Percentiles rank a stretch among this genome's conserved stretches.
phyloP scores from a whole-genome alignment of 306 rosid species.

The Vigna nakashimae region DNA sequence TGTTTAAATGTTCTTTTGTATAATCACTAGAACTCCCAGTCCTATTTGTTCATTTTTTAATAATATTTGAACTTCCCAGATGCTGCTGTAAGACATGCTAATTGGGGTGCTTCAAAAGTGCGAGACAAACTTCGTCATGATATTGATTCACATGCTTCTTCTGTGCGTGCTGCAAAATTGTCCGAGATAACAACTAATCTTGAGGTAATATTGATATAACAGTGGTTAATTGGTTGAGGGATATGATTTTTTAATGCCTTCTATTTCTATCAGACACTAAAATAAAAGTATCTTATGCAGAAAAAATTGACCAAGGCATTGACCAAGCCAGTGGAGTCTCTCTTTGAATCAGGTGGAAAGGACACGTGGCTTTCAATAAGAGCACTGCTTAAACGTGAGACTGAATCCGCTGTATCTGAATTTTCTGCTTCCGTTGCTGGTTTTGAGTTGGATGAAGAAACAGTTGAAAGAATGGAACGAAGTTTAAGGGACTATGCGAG shows the following conservation, averaged over 20 bases:
- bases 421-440: conserved; percentile 60
- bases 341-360: conserved; percentile 73
- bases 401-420: conserved; percentile 59
- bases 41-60: conserved; percentile 19
- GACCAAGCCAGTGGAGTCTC: conserved; percentile 70
- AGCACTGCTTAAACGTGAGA: conserved; percentile 72
- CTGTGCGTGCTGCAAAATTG: conserved; percentile 63
- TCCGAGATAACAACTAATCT: conserved; percentile 52
- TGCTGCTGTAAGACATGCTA: conserved; percentile 65
- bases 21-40: conserved; percentile 1
- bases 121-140: conserved; percentile 78
- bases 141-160: conserved; percentile 66
- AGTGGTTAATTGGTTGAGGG: conserved; percentile 35
- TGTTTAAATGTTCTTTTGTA: conserved; percentile 13
- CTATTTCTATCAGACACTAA: conserved; percentile 35
- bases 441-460: conserved; percentile 78
- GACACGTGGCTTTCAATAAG: conserved; percentile 83
- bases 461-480: conserved; percentile 56
- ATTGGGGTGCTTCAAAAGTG: conserved; percentile 75
- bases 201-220: conserved; percentile 60
- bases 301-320: conserved; percentile 63
- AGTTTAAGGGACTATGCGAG: conserved; percentile 68
- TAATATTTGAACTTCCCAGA: conserved; percentile 55
- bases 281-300: conserved; percentile 53
- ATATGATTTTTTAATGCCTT: conserved; percentile 26